Evolutionary conservation across 495 filamentous ascomycete species (phyloP).

Genomic region (Penicillium nucicola): DNA sequence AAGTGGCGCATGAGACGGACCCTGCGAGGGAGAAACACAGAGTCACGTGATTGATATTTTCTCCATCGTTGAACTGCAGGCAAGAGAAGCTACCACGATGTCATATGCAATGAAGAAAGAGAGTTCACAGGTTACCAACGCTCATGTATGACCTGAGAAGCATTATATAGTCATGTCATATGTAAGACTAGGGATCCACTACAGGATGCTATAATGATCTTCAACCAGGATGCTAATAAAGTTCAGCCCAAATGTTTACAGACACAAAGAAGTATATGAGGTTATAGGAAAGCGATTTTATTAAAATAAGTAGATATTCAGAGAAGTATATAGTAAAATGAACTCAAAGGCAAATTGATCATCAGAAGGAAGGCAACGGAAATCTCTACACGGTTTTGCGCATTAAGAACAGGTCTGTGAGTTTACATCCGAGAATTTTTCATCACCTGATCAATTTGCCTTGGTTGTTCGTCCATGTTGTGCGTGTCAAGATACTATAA

Average conservation of each 20-base stretch:
- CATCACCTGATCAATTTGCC: slow-evolving; percentile 57
- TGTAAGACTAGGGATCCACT: not conserved
- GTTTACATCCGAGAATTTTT: slow-evolving; percentile 53
- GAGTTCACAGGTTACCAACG: not conserved
- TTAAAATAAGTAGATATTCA: too few species aligned
- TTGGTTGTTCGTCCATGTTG: not conserved
- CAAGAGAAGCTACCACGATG: too few species aligned
- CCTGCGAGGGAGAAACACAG: not conserved
- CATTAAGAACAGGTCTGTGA: slow-evolving; percentile 70
- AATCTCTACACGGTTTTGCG: slow-evolving; percentile 93
- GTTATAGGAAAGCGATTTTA: too few species aligned
- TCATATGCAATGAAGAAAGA: too few species aligned
- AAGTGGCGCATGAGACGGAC: slow-evolving; percentile 3
- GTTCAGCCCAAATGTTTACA: not conserved
- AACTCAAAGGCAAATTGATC: slow-evolving; percentile 27
- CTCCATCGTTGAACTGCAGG: not conserved
- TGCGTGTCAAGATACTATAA: not conserved
- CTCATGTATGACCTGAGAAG: not conserved
- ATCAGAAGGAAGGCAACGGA: slow-evolving; percentile 99
- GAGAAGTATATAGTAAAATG: slow-evolving; percentile 1
- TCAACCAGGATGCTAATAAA: slow-evolving; percentile 18
- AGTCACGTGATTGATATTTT: slow-evolving; percentile 1
- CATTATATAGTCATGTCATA: not conserved
- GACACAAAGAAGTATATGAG: too few species aligned
- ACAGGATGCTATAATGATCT: slow-evolving; percentile 11